Base-by-base conservation (phyloP, 139 green algal species). In the Volvox africanus region DNA sequence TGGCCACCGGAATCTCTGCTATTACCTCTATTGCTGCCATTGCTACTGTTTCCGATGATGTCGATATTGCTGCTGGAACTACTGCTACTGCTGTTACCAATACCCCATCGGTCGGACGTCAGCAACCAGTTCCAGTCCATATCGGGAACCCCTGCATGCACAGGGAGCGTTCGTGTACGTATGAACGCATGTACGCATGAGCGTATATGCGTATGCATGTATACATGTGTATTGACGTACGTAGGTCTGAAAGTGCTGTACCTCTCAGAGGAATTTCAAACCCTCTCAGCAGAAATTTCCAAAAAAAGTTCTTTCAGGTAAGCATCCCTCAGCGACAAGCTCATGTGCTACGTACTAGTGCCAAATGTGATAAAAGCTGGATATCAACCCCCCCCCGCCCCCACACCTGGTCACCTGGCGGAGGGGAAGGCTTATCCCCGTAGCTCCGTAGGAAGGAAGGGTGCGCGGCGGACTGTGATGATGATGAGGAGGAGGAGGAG, bases 51-150 rank as follows among this genome's bases (percentile, higher is more conserved):
- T 6, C 22, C 18, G 37, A 44, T 85, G 79, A 13, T 36, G 22
- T 22, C 61, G 79, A 36, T 62, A 14, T 14, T 22, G 37, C 37
- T 33, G 78, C 16, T 67, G n/a, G 12, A 26, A 44, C 78, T 33
- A 44, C 35, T 67, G n/a, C 36, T 84, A 19, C 80, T 22, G n/a
- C 82, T 32, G 81, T 17, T 85, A 28, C 79, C 68, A 36, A 28
- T 68, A 61, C 80, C 44, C 50, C 55, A 1, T n/a, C 61, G 3
- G 67, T 24, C 0, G 30, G 73, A 33, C 35, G 86, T 73, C 30
- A 68, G 69, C 44, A 90, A n/a, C 86, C 86, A 90, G 86, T 90
- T 90, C 86, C 86, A 90, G 30, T 90, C 86, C 86, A 90, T 90
- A n/a, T 90, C 86, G 0, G 86, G 86, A 0, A 83, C 30, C 24